Evolutionary conservation across 1,284 basidiomycete species (phyloP).

Genomic region (Heterobasidion occidentale): DNA sequence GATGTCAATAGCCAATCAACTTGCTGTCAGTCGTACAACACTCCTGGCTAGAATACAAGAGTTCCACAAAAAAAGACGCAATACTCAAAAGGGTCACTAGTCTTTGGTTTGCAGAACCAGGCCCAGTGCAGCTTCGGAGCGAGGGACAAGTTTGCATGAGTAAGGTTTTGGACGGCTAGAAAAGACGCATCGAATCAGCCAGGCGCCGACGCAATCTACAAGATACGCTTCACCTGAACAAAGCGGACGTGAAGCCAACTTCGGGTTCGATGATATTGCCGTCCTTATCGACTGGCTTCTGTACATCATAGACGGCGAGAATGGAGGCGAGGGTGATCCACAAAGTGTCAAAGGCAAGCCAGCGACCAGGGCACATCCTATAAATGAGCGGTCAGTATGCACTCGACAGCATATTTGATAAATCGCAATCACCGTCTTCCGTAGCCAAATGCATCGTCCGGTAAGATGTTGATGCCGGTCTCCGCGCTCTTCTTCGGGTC

Average conservation of each 20-base stretch:
- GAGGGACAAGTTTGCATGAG: neutral
- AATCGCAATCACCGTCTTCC: neutral
- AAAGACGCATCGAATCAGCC: neutral
- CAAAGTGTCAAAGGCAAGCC: neutral
- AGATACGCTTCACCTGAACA: neutral
- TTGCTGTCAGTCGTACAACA: too few relatives aligned
- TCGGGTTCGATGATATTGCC: neutral
- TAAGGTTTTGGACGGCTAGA: neutral
- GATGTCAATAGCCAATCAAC: too few relatives aligned
- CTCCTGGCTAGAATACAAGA: too few relatives aligned
- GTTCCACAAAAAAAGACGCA: too few relatives aligned
- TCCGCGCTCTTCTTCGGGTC: neutral
- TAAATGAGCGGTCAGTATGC: neutral
- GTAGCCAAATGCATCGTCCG: neutral
- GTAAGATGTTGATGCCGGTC: neutral
- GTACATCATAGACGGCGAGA: neutral
- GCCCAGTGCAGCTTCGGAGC: neutral
- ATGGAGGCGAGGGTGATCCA: neutral
- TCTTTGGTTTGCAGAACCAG: neutral
- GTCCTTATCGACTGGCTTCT: neutral
- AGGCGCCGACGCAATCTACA: too few relatives aligned
- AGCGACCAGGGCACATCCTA: slow-evolving; percentile 1
- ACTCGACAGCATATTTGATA: neutral
- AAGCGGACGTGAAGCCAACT: neutral
- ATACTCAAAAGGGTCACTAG: neutral